Conservation (phyloP, 176 grass and related monocot genomes). For the Rhynchospora breviuscula region DNA sequence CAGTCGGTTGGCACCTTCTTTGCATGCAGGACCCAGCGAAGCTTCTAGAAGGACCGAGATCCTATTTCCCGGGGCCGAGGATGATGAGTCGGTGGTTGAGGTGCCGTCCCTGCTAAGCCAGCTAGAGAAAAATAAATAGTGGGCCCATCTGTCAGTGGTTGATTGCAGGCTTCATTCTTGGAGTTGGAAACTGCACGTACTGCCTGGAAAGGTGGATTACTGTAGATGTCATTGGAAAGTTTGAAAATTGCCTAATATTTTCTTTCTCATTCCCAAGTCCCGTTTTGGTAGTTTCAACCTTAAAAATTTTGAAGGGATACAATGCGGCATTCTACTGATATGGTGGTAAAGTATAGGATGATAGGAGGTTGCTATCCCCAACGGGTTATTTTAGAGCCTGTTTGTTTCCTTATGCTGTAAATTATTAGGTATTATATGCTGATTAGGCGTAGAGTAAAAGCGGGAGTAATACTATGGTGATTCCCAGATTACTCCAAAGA, state of each 20-base stretch:
- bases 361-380: background rate
- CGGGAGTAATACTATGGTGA: background rate
- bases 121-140: slow-evolving; percentile 21
- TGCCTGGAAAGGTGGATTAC: background rate
- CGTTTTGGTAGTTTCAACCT: background rate
- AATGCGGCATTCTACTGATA: background rate
- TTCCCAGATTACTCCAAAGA: background rate
- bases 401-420: slow-evolving; percentile 13
- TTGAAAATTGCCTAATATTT: background rate
- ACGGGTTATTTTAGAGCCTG: background rate
- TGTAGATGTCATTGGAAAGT: background rate
- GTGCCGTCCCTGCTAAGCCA: slow-evolving; percentile 18
- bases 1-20: background rate
- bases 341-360: background rate
- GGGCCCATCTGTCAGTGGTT: background rate
- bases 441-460: slow-evolving; percentile 7
- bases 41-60: slow-evolving; percentile 30
- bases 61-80: slow-evolving; percentile 7
- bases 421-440: slow-evolving; percentile 16
- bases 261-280: background rate
- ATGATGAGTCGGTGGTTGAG: background rate
- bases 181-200: background rate
- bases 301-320: background rate
- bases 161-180: background rate
- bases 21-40: background rate